Evolutionary conservation across 2,329 filamentous ascomycete genomes (phyloP), one percentile per base, ranked within the genome.

Genomic region (Colletotrichum australisinense): DNA sequence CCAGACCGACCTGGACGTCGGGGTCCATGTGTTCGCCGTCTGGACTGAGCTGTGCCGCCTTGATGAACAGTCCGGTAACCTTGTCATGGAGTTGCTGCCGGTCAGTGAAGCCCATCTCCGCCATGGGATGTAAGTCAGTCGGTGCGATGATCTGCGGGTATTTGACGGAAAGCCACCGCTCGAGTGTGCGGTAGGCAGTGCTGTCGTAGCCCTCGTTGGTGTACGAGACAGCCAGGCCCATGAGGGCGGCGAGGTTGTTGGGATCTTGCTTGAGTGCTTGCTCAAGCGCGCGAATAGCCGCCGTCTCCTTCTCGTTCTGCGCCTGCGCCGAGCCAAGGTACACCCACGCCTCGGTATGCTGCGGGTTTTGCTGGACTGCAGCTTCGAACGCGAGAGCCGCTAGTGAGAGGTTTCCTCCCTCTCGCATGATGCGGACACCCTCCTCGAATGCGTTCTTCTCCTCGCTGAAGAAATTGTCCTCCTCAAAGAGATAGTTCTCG

Each of bases 131-230:
- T 19, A 97, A 85, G 46, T 94, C 89, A 63, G 90, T 89, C 14
- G 92, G 92, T 63, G 94, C 85, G 78, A 95, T 91, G 75, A 99
- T 91, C 46, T 91, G 87, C 7, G 97, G 95, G 83, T 99, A 99
- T 84, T 97, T 97, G 79, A 94, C 91, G n/a, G 95, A 94, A 35
- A 99, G 89, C 97, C 97, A 99, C 76, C 96, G 94, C 85, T 99
- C 97, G 16, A 99, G 89, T 11, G 96, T 98, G 67, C 96, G 92
- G 87, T 98, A 99, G 60, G 97, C 96, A 24, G 95, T 97, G 80
- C 94, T 96, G 84, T 99, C 97, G 84, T 98, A 99, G 75, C 96
- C 97, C 85, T 99, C 97, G 84, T 99, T 99, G 60, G 97, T 99
- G 84, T 99, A 99, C 5, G 94, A 97, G 24, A 99, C 96, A 16